Conservation (phyloP, 2,329 filamentous ascomycete genomes). For the Clathrospora elynae region DNA sequence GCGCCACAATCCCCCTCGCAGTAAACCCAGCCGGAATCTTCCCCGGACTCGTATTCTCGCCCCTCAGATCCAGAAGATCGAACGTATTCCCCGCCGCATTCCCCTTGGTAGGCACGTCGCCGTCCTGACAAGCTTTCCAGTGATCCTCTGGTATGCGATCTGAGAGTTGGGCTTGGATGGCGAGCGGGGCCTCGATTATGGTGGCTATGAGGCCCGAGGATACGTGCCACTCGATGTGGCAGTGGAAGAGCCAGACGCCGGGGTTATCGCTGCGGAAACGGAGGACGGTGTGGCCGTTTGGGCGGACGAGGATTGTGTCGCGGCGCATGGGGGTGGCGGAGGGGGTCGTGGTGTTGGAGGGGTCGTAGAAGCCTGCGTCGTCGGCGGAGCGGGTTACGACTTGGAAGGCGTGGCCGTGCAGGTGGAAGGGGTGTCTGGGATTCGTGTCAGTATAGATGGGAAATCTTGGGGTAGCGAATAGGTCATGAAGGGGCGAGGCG, state of each 20-base stretch:
- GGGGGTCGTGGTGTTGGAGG: constrained; percentile 27
- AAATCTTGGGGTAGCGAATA: constrained; percentile 17
- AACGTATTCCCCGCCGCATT: constrained; percentile 76
- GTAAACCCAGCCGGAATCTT: constrained; percentile 73
- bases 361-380: constrained; percentile 55
- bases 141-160: constrained; percentile 67
- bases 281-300: constrained; percentile 61
- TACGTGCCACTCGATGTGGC: constrained; percentile 49
- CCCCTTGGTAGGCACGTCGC: constrained; percentile 60
- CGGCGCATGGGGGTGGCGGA: constrained; percentile 53
- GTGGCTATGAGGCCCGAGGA: constrained; percentile 58
- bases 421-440: constrained; percentile 64
- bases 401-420: constrained; percentile 62
- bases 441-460: constrained; percentile 1
- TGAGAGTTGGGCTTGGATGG: constrained; percentile 61
- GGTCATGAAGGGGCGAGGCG: constrained; percentile 62
- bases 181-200: constrained; percentile 57
- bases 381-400: constrained; percentile 41
- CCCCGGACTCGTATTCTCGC: constrained; percentile 59
- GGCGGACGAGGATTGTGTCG: constrained; percentile 60
- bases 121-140: constrained; percentile 62
- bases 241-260: constrained; percentile 43
- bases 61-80: constrained; percentile 61
- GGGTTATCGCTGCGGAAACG: constrained; percentile 61
- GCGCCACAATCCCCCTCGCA: constrained; percentile 70